A percentile compares a stretch with the other conserved stretches of the same genome.
These are phyloP conservation scores for Scedosporium boydii DNA, from an alignment of 2,329 filamentous ascomycete genomes.

Conservation along the genomic window DNA sequence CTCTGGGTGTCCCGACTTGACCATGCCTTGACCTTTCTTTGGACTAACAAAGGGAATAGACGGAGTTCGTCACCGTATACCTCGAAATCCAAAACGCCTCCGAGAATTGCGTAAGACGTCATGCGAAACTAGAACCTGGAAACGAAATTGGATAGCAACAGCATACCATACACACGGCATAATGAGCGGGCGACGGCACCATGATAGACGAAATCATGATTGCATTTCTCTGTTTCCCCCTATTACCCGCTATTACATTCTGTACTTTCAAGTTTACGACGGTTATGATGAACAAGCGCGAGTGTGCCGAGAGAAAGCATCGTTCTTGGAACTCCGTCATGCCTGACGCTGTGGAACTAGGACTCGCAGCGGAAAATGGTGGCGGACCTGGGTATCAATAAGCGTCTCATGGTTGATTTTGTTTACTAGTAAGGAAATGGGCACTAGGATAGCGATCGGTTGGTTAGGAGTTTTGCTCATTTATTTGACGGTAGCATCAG, in stretches of 20 bases:
- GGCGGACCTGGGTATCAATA: too few relatives aligned
- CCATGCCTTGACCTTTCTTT: background rate
- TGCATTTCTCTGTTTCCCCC: background rate
- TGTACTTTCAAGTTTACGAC: too few relatives aligned
- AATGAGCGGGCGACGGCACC: background rate
- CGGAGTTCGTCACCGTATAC: conserved; percentile 12
- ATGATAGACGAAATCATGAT: background rate
- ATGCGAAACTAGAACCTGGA: background rate
- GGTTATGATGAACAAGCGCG: background rate
- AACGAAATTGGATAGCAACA: background rate
- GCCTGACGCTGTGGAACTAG: too few relatives aligned
- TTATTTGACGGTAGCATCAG: background rate
- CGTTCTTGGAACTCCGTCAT: too few relatives aligned
- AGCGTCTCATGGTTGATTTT: too few relatives aligned
- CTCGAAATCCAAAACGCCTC: conserved; percentile 24
- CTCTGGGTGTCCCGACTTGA: background rate
- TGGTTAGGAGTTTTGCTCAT: background rate
- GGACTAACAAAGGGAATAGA: background rate
- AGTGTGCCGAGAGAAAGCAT: background rate
- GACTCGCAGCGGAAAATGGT: too few relatives aligned
- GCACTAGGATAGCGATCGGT: background rate
- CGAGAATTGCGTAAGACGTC: conserved; percentile 29
- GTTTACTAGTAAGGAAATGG: background rate
- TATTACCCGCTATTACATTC: too few relatives aligned
- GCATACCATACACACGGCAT: background rate